A percentile compares a stretch with the other conserved stretches of the same genome.
phyloP scores from a whole-genome alignment of 2,329 filamentous ascomycete species.

The Fusarium pseudoanthophilum region DNA sequence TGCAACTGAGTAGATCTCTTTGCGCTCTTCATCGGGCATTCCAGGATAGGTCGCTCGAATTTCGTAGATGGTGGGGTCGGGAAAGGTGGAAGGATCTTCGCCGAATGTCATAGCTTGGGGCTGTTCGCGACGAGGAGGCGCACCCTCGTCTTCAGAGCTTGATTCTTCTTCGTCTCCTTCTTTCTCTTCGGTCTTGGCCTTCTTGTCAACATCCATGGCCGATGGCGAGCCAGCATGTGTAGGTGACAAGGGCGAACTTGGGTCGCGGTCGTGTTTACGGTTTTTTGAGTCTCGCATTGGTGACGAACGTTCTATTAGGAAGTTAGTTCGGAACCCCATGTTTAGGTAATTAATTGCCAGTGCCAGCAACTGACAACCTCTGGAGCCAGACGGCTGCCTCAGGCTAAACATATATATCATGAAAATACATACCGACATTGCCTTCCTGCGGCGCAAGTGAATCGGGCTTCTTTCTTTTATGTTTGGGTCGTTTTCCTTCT shows the following conservation, averaged over 20 bases:
- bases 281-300: conserved; percentile 63
- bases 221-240: conserved; percentile 62
- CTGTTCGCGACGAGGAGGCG: conserved; percentile 69
- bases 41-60: conserved; percentile 78
- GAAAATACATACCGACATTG: conserved; percentile 45
- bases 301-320: conserved; percentile 61
- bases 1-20: conserved; percentile 87
- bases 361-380: conserved; percentile 9
- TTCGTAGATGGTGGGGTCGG: conserved; percentile 93
- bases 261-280: conserved; percentile 62
- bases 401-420: neutral
- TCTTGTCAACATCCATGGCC: conserved; percentile 69
- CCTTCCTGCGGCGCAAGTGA: conserved; percentile 63
- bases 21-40: conserved; percentile 87
- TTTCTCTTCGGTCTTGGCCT: conserved; percentile 53
- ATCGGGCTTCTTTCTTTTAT: conserved; percentile 83
- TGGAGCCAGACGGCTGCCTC: neutral
- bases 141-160: conserved; percentile 68
- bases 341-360: conserved; percentile 5
- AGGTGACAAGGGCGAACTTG: conserved; percentile 70
- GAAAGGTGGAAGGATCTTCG: conserved; percentile 89
- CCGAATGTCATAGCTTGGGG: conserved; percentile 91
- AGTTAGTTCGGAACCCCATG: conserved; percentile 21
- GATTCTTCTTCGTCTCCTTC: conserved; percentile 52
- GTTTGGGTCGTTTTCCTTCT: conserved; percentile 69